phyloP scores from a whole-genome alignment of 768 basidiomycete species.

The Pisolithus microcarpus region DNA sequence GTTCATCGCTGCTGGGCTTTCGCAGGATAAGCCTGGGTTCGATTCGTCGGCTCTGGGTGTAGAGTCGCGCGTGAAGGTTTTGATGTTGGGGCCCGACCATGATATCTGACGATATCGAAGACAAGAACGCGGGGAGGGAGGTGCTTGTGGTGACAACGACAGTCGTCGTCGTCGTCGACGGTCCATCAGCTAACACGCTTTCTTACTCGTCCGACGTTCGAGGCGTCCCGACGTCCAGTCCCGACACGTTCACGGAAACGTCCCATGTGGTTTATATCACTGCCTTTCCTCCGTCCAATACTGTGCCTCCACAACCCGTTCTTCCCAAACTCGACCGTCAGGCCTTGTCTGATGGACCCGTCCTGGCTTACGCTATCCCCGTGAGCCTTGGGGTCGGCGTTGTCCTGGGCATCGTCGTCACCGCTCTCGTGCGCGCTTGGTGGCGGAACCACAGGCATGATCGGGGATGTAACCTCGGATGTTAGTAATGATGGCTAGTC shows the following conservation, averaged over 20 bases:
- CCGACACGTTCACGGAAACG: not conserved
- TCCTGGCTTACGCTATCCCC: too few relatives aligned
- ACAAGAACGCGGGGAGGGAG: too few relatives aligned
- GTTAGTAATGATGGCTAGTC: too few relatives aligned
- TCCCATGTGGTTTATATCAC: constrained; percentile 27
- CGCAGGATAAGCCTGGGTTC: constrained; percentile 51
- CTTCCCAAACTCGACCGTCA: constrained; percentile 16
- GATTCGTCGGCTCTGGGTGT: constrained; percentile 59
- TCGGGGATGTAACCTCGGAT: too few relatives aligned
- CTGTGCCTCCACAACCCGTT: constrained; percentile 9
- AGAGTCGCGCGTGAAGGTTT: constrained; percentile 46
- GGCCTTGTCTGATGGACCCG: constrained; percentile 12
- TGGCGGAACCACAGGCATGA: too few relatives aligned
- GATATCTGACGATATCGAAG: constrained; percentile 2
- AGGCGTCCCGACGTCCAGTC: not conserved
- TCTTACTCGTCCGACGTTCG: constrained; percentile 2
- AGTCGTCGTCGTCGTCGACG: not conserved
- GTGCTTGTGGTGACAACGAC: not conserved
- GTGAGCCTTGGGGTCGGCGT: too few relatives aligned
- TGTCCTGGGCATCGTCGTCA: too few relatives aligned
- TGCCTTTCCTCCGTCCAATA: constrained; percentile 20
- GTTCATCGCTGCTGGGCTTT: constrained; percentile 70
- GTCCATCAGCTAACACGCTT: not conserved
- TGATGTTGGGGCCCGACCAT: constrained; percentile 33
- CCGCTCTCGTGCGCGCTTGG: too few relatives aligned